Evolutionary conservation across 768 basidiomycete species (phyloP), one percentile per base, ranked within the genome.

Genomic region (Calocybe cyanea): DNA sequence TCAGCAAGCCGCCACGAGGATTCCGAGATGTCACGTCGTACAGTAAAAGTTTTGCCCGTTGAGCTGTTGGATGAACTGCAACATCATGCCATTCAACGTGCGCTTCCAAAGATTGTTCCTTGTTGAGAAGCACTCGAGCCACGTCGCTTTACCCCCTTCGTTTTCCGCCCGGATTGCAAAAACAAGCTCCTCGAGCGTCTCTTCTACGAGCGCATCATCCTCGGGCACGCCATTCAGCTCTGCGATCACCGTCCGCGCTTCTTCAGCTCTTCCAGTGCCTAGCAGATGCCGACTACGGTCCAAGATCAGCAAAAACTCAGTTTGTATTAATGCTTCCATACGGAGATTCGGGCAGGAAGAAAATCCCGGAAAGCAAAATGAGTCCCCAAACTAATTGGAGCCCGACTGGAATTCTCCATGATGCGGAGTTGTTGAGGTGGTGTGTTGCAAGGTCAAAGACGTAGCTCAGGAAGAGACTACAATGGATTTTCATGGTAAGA

Each of bases 31-130:
- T 5, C 2, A 6, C 40, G 41, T 15, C 78, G 50, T 51, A 85
- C 84, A 85, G 62, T 85, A 86, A 64, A 87, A 87, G 59, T 86
- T 88, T 62, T 90, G 86, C 11, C 85, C 86, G 47, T 88, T 85
- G 23, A 89, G 63, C 53, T 89, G 86, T 53, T 89, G 86, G 42
- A 90, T 79, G 57, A 88, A 87, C 52, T 87, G 85, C 35, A 87
- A 62, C 81, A 87, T 85, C 81, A 87, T 85, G n/a, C 87, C 85
- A 49, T 87, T 88, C 25, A 70, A 59, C 11, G 86, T 89, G 43
- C 87, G 74, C 62, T 81, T 83, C 79, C 84, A 87, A 34, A 89
- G 62, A 55, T 72, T 65, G 53, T 87, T 85, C 35, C 78, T 64
- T 3, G 73, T 70, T 1, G 83, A 82, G 72, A 90, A 89, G 62